Evolutionary conservation across 1,284 basidiomycete genomes (phyloP).

Genomic region (Cryptococcus sp.): DNA sequence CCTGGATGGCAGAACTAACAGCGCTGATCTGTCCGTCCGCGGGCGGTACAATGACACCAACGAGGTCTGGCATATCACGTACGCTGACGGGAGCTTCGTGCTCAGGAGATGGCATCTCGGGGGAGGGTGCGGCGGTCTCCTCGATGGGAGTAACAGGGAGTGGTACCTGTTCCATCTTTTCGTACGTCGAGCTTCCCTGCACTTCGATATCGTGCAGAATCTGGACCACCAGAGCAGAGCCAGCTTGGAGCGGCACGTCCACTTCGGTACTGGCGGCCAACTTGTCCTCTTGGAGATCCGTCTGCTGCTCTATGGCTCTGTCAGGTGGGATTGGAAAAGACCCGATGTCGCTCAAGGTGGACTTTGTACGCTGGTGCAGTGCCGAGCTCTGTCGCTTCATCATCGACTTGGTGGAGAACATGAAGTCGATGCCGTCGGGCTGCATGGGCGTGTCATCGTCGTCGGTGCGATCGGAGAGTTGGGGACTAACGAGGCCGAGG

Average conservation of each 20-base stretch:
- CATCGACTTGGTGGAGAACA: background rate
- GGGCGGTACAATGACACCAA: no score
- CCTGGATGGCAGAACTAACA: no score
- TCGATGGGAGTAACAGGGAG: no score
- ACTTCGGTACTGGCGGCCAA: no score
- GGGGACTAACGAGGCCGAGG: no score
- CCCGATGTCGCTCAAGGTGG: slow-evolving; percentile 17
- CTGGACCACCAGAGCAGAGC: no score
- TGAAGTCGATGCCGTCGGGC: background rate
- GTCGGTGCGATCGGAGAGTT: background rate
- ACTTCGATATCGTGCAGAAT: no score
- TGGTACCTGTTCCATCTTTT: no score
- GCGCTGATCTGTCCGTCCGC: no score
- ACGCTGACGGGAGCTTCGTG: background rate
- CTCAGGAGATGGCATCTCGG: background rate
- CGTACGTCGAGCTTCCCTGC: no score
- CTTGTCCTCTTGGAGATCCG: background rate
- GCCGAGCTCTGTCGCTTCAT: background rate
- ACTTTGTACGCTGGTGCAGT: slow-evolving; percentile 14
- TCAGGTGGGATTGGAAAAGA: slow-evolving; percentile 21
- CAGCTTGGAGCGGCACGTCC: no score
- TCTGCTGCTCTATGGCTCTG: slow-evolving; percentile 2
- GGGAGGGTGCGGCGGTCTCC: background rate
- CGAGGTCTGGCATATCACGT: no score
- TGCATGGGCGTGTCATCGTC: background rate